Base-by-base conservation (phyloP, 2,329 filamentous ascomycete genomes). In the Juglanconis sp. region DNA sequence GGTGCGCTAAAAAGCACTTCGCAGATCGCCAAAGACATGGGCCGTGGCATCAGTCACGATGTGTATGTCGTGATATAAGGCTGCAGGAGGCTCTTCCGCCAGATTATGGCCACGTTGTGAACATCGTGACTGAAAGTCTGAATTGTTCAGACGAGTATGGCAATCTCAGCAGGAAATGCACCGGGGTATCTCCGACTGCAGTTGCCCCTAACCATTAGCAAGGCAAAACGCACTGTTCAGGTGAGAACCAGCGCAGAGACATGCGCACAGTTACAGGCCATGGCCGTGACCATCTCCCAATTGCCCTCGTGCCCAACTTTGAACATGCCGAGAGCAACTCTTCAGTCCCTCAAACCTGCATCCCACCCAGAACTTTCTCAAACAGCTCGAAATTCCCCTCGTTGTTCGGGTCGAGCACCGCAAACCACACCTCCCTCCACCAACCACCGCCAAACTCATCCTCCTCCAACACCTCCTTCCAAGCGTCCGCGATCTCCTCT, bases 401-500 rank as follows among this genome's bases (percentile, higher is more conserved):
- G 58, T 71, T 71, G 57, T 69, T 71, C 34, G 60, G 67, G 64
- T 82, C 80, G 58, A 74, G 74, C 51, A 90, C 81, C 0, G 87
- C 87, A 77, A 90, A 90, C 61, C 83, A 78, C n/a, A 90, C 72
- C 56, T 81, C 79, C 66, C 73, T 68, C 83, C 86, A 89, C 84
- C 86, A 88, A 0, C 84, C 83, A 4, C 84, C 83, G 50, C 71
- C 65, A 63, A 88, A 89, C 73, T 90, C 87, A 0, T 65, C 51
- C 68, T 90, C 85, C 42, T 69, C 60, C 56, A 90, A 72, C 31
- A 89, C 85, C 65, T 85, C 80, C 34, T 76, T 70, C 79, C 87
- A 91, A 63, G 85, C 86, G 46, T 74, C 62, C 5, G 84, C 87
- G 15, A 90, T 82, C 61, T 85, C 84, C 40, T 76, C 72, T 0